Evolutionary conservation across 1,284 basidiomycete species (phyloP), one percentile per base, ranked within the genome.

Genomic region (Trichosporon ovoides): DNA sequence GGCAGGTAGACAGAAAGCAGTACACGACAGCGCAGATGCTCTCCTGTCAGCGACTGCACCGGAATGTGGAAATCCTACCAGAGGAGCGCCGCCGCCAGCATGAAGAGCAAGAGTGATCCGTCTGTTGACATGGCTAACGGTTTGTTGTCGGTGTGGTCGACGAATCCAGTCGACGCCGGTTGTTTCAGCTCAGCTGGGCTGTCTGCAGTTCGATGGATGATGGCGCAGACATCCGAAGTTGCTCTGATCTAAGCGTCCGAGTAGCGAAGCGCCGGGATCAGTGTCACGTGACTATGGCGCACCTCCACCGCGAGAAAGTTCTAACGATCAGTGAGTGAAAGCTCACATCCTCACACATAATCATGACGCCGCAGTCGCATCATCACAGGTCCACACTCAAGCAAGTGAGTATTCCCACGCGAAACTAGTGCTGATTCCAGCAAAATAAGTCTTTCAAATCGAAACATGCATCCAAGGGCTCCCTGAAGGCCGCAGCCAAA

Each of bases 361-460:
- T 24, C 2, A 70, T 69, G 63, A 66, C 65, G 18, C 59, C 64
- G 13, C 55, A 65, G 20, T 64, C 63, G 18, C 83, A 84, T 64
- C 85, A 85, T 68, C 91, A 93, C 76, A 79, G 90, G 63, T 80
- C 91, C 22, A 87, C 89, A 7, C 83, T 91, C 61, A 95, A 93
- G 77, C 91, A 94, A 83, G 88, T 87, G 57, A 12, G 38, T 38
- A 13, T 4, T 38, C 16, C 18, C 18, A 16, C 1, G 9, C 7
- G n/a, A 38, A 14, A 18, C 5, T 20, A 18, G 31, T 18, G 7
- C 43, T 38, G 14, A 24, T 20, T 40, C 51, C 55, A 92, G 89
- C 80, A 84, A 80, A 95, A 96, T 76, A 96, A 96, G 74, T 64
- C 83, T 1, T 95, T 89, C 82, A 94, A 94, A 74, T 90, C 88